Evolutionary conservation across 2,329 filamentous ascomycete genomes (phyloP).

Genomic region (Pseudopyricularia javanii): DNA sequence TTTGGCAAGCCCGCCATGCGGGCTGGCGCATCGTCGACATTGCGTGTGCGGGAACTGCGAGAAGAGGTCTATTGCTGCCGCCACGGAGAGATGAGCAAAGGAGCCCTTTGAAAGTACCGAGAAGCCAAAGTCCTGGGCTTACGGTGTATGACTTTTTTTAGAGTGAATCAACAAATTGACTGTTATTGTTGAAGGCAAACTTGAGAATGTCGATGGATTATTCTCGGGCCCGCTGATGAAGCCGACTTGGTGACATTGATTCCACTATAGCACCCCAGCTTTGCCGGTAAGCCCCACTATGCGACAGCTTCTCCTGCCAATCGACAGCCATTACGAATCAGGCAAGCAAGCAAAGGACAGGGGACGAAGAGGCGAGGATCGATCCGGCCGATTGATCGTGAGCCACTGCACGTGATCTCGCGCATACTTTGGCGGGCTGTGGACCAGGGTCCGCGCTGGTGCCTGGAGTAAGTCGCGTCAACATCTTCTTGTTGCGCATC

Average conservation of each 20-base stretch:
- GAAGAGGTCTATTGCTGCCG: background rate
- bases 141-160: no score
- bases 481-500: background rate
- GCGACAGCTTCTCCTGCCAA: background rate
- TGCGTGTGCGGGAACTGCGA: background rate
- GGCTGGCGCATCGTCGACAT: slow-evolving; percentile 27
- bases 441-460: background rate
- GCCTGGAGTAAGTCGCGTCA: background rate
- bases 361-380: background rate
- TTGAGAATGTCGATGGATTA: no score
- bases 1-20: slow-evolving; percentile 21
- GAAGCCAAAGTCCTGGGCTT: no score
- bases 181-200: no score
- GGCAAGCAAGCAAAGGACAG: background rate
- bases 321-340: slow-evolving; percentile 1
- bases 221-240: no score
- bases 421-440: background rate
- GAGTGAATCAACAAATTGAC: no score
- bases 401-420: background rate
- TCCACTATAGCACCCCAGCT: background rate
- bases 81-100: background rate
- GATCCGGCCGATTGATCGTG: slow-evolving; percentile 4
- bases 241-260: background rate
- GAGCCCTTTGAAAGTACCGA: no score
- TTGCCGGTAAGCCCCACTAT: background rate